phyloP scores from a whole-genome alignment of 2,329 filamentous ascomycete species.

The Colletotrichum liriopes region DNA sequence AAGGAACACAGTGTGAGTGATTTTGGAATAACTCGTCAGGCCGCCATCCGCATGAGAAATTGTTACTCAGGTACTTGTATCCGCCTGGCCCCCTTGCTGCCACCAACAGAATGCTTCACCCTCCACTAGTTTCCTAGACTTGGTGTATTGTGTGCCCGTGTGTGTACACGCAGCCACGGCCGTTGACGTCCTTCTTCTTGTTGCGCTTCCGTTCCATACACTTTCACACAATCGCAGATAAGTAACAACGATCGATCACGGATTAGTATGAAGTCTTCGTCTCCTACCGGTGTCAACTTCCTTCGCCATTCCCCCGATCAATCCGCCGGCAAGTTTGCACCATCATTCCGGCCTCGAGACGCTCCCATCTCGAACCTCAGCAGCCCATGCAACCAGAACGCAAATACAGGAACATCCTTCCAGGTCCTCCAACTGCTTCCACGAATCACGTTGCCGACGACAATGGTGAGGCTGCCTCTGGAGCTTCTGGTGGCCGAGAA shows the following conservation, averaged over 20 bases:
- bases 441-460: background rate
- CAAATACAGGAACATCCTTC: constrained; percentile 37
- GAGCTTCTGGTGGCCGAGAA: constrained; percentile 7
- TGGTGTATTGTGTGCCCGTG: background rate
- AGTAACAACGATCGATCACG: background rate
- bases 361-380: constrained; percentile 12
- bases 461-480: background rate
- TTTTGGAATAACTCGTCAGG: constrained; percentile 16
- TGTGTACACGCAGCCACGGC: background rate
- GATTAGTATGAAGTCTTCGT: constrained; percentile 21
- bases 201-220: background rate
- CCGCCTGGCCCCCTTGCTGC: background rate
- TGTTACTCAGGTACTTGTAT: constrained; percentile 32
- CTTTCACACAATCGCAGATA: background rate
- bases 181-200: background rate
- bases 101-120: constrained; percentile 11
- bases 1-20: constrained; percentile 35
- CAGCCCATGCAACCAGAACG: constrained; percentile 39
- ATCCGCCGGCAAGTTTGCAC: constrained; percentile 5
- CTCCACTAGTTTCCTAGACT: constrained; percentile 8
- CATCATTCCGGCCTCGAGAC: constrained; percentile 3
- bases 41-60: constrained; percentile 20
- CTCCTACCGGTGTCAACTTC: background rate
- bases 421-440: constrained; percentile 11
- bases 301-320: constrained; percentile 8